Evolutionary conservation across 2,329 filamentous ascomycete species (phyloP), one percentile per base, ranked within the genome.

Genomic region (Coniochaeta sp.): DNA sequence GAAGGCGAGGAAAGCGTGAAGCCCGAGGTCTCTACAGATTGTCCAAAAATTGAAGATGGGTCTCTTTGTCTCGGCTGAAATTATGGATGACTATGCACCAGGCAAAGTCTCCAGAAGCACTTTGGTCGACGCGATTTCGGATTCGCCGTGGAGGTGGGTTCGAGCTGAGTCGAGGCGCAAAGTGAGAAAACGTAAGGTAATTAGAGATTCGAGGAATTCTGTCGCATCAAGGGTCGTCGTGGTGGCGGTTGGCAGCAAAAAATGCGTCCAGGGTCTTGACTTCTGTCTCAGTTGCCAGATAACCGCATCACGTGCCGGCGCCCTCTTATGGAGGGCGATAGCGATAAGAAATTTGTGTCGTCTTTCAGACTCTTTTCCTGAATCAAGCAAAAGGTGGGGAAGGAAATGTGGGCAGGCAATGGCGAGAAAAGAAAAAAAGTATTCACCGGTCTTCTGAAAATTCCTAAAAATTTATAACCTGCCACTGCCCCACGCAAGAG

Each of bases 61-160:
- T 56, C 54, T 38, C 54, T 56, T 38, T 56, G 54, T 36, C 30
- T 34, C n/a, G 34, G 52, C 22, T 12, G 64, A 66, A 56, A 61
- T 64, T 67, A 66, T 62, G 63, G 26, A 38, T 59, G 57, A 59
- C 59, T 61, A 62, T 69, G 67, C 65, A 59, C 67, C 67, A 68
- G 67, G 67, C 67, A 68, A 62, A 64, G 65, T 65, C 62, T 63
- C 59, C 59, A 32, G 57, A 56, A 26, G 47, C 24, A n/a, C 14
- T 30, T 30, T 52, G 9, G 30, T 52, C 12, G 6, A 52, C 47
- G 47, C 10, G 24, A 24, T 36, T 36, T 26, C 14, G 36, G 50
- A 38, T 36, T 44, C 44, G n/a, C 55, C 47, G 47, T 52, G 26
- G 47, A 52, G 47, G 47, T 52, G 47, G 47, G 24, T 52, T 26